These are phyloP conservation scores for Ocimum tenuiflorum DNA, from an alignment of 257 asterid species.

Conservation along the genomic window DNA sequence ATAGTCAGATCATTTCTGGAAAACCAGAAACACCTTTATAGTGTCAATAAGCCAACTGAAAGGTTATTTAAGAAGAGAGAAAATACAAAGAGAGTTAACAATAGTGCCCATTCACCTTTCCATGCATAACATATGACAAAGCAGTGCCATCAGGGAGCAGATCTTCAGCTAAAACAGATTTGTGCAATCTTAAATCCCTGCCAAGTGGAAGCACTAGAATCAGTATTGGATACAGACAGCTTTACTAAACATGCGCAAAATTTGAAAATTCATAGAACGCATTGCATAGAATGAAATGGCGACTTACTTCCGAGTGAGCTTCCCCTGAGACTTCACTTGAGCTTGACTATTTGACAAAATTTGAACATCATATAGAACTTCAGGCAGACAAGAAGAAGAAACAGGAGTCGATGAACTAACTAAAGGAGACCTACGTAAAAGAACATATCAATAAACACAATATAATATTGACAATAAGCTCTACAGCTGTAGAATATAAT, in stretches of 20 bases:
- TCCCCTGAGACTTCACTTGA: constrained; percentile 45
- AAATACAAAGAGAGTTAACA: neutral
- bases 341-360: constrained; percentile 31
- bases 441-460: neutral
- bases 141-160: constrained; percentile 68
- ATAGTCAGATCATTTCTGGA: neutral
- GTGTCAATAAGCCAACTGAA: constrained; percentile 6
- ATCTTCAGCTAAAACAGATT: constrained; percentile 47
- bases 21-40: constrained; percentile 11
- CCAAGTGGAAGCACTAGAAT: constrained; percentile 13
- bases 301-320: constrained; percentile 75
- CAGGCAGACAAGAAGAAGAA: constrained; percentile 32
- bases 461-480: constrained; percentile 18
- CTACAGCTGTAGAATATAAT: no score
- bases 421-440: constrained; percentile 40
- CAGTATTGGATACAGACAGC: constrained; percentile 10
- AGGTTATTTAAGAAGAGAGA: neutral
- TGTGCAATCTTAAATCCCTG: constrained; percentile 86
- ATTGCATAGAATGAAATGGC: neutral
- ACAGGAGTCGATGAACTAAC: constrained; percentile 32
- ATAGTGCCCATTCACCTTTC: constrained; percentile 44
- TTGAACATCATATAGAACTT: constrained; percentile 33
- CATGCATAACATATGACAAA: constrained; percentile 54
- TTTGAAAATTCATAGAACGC: neutral
- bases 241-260: neutral